A percentile compares a stretch with the other conserved stretches of the same genome.
Conservation (phyloP, 768 basidiomycete genomes). For the Pluteus cervinus region DNA sequence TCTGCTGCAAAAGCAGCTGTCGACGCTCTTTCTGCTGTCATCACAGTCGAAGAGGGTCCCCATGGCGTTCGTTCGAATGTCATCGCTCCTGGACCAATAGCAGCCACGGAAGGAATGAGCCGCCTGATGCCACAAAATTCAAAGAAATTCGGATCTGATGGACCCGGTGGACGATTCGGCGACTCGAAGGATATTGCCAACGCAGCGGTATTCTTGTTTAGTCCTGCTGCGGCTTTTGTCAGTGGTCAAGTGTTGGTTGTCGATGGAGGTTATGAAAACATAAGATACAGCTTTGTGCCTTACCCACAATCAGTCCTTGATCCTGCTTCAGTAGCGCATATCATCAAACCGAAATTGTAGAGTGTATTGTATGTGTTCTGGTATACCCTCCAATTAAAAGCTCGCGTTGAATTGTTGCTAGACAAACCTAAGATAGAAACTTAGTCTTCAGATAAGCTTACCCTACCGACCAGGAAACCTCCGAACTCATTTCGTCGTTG, state of each 20-base stretch:
- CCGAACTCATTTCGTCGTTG: too few species aligned
- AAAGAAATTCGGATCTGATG: slow-evolving; percentile 10
- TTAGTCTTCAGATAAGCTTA: too few species aligned
- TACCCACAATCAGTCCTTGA: slow-evolving; percentile 63
- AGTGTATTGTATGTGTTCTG: too few species aligned
- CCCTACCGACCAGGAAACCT: too few species aligned
- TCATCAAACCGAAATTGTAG: slow-evolving; percentile 48
- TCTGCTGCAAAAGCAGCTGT: slow-evolving; percentile 94
- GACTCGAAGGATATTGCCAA: slow-evolving; percentile 61
- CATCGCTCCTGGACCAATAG: slow-evolving; percentile 80
- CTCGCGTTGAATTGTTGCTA: too few species aligned
- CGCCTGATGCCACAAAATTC: slow-evolving; percentile 39
- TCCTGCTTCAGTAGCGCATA: slow-evolving; percentile 39
- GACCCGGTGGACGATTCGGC: slow-evolving; percentile 47
- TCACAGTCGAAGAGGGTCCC: slow-evolving; percentile 94
- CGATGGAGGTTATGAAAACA: slow-evolving; percentile 58
- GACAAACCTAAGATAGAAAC: too few species aligned
- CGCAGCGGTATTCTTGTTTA: slow-evolving; percentile 75
- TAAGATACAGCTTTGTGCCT: slow-evolving; percentile 42
- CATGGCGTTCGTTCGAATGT: slow-evolving; percentile 89
- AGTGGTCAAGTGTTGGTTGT: slow-evolving; percentile 72
- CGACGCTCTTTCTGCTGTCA: slow-evolving; percentile 79
- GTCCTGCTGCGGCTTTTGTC: slow-evolving; percentile 69
- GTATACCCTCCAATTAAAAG: too few species aligned
- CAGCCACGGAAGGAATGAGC: slow-evolving; percentile 66